These are phyloP conservation scores for Kokia cookei DNA, from an alignment of 441 rosid genomes.

Conservation along the genomic window DNA sequence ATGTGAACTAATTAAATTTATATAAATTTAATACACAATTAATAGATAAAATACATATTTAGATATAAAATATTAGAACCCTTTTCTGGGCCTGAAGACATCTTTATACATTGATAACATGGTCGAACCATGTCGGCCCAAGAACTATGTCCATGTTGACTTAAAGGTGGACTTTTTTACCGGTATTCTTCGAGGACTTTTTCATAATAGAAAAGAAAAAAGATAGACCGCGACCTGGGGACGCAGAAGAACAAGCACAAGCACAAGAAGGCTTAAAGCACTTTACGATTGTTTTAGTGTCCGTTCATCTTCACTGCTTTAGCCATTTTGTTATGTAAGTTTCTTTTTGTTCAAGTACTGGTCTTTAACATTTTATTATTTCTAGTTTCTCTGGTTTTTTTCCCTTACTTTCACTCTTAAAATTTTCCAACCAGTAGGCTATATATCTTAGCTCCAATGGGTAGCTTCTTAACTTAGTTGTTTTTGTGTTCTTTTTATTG, in stretches of 20 bases:
- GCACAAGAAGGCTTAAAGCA: slow-evolving; percentile 5
- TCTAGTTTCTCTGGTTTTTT: neutral
- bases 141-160: neutral
- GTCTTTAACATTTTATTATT: neutral
- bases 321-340: neutral
- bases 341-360: neutral
- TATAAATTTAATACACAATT: too few relatives aligned
- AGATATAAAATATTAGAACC: neutral
- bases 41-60: too few relatives aligned
- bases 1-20: too few relatives aligned
- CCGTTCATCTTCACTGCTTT: neutral
- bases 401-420: neutral
- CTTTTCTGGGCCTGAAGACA: neutral
- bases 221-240: neutral
- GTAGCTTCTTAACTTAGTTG: neutral
- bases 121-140: neutral
- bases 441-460: neutral
- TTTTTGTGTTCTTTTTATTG: neutral
- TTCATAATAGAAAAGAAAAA: neutral
- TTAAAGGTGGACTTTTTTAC: neutral
- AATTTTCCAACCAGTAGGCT: neutral
- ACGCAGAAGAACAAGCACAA: neutral
- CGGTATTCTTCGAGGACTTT: neutral
- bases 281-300: neutral
- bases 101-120: neutral